Evolutionary conservation across 805 yeast genomes (phyloP), one percentile per base, ranked within the genome.

Genomic region (Debaryomyces tyrocola): DNA sequence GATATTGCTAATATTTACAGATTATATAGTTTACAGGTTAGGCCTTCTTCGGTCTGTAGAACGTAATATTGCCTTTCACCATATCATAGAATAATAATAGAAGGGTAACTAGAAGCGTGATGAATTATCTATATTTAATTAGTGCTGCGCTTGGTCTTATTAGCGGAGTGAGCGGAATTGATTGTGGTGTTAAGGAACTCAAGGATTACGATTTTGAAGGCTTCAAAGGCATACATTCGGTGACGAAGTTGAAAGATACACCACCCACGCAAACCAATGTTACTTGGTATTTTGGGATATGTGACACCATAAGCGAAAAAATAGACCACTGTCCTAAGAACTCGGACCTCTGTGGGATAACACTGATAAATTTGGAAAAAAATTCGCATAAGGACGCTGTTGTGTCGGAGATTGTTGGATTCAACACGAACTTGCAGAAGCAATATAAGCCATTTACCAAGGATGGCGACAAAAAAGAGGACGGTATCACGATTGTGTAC

Each of bases 301-400:
- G 96, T 67, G 82, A 80, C 39, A 68, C 78, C 0, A 62, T 75
- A n/a, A 61, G 65, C 28, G 58, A 68, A 29, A 59, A 55, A 21
- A 60, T 70, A 7, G 69, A 74, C 8, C 74, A 73, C 24, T 91
- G 97, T 66, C 85, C 90, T 0, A 68, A 69, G 40, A 83, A 85
- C 51, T 80, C 91, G 1, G 87, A 87, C 52, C 62, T 91, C 7
- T 92, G 99, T 64, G 96, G 96, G 2, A 58, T 86, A 14, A 83
- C 86, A 20, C 57, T 70, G 9, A 75, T 87, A 4, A 60, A 67
- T 11, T 52, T 83, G 15, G 83, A 83, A n/a, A 77, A 76, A 15
- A 53, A 53, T 34, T 42, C 46, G 12, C 24, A 28, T 4, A 58
- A 67, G 27, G 70, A 71, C 24, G 64, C 80, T 3, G 49, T 80